These are phyloP conservation scores for Sutorius eximius DNA, from an alignment of 1,284 basidiomycete species.

Conservation along the genomic window DNA sequence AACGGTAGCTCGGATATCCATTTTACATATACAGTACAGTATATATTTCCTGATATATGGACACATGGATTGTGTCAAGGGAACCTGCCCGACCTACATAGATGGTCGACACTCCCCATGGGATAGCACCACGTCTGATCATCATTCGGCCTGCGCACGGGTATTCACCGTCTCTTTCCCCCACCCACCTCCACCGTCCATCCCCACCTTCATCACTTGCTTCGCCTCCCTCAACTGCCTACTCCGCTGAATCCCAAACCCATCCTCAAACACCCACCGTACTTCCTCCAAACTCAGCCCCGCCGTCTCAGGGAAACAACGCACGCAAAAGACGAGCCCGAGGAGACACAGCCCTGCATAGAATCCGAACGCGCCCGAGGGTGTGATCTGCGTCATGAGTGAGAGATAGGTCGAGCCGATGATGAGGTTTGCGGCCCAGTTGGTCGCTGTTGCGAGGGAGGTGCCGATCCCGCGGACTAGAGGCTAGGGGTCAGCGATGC, in stretches of 20 bases:
- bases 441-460: constrained; percentile 75
- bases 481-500: not conserved
- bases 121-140: too few species aligned
- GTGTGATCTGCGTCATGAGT: constrained; percentile 74
- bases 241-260: constrained; percentile 61
- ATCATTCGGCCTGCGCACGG: too few species aligned
- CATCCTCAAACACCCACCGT: constrained; percentile 53
- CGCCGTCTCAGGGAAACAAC: constrained; percentile 76
- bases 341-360: constrained; percentile 75
- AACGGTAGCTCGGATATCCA: constrained; percentile 23
- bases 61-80: too few species aligned
- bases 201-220: constrained; percentile 7
- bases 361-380: constrained; percentile 78
- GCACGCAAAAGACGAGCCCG: constrained; percentile 68
- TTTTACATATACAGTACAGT: too few species aligned
- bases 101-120: too few species aligned
- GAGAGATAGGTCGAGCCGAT: constrained; percentile 80
- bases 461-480: constrained; percentile 79
- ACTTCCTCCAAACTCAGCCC: constrained; percentile 80
- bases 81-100: too few species aligned
- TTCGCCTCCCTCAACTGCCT: constrained; percentile 32
- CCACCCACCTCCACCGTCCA: not conserved
- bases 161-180: too few species aligned
- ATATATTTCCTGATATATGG: too few species aligned
- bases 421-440: constrained; percentile 80